Percentiles rank a stretch among this genome's conserved stretches.
These are phyloP conservation scores for Rubroshorea leprosula DNA, from an alignment of 345 rosid species.

Conservation along the genomic window DNA sequence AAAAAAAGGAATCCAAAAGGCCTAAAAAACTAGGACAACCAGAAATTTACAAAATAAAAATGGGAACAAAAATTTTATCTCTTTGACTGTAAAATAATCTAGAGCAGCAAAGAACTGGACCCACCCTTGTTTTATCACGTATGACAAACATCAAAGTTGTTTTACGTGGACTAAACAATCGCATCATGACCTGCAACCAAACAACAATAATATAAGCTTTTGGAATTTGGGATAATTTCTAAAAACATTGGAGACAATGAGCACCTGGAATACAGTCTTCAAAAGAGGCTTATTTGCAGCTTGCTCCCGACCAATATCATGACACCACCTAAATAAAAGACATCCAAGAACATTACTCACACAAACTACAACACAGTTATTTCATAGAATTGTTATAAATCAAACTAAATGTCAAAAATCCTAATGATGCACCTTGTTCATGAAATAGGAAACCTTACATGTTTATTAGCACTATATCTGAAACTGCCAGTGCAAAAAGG, in stretches of 20 bases:
- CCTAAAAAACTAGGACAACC: neutral
- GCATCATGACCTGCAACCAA: slow-evolving; percentile 89
- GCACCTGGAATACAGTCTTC: slow-evolving; percentile 98
- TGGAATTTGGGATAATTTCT: slow-evolving; percentile 12
- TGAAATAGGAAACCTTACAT: slow-evolving; percentile 52
- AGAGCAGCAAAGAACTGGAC: slow-evolving; percentile 14
- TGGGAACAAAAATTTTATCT: slow-evolving; percentile 1
- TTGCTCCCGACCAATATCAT: slow-evolving; percentile 99
- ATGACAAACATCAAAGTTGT: slow-evolving; percentile 97
- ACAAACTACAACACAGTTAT: slow-evolving; percentile 7
- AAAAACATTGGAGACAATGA: slow-evolving; percentile 10
- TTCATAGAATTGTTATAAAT: slow-evolving; percentile 3
- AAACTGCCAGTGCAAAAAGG: slow-evolving; percentile 96
- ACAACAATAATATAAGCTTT: slow-evolving; percentile 16
- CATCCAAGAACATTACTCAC: slow-evolving; percentile 11
- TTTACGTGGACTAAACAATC: slow-evolving; percentile 98
- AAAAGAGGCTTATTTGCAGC: slow-evolving; percentile 99
- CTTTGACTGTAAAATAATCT: neutral
- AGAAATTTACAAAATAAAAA: neutral
- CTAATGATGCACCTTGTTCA: slow-evolving; percentile 1
- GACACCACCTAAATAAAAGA: slow-evolving; percentile 86
- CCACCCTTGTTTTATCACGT: slow-evolving; percentile 95
- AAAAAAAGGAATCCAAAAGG: neutral
- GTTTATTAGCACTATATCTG: slow-evolving; percentile 96
- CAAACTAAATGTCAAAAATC: slow-evolving; percentile 1